Evolutionary conservation across 148 eudicot species (phyloP).

Genomic region (Fagopyrum esculentum): DNA sequence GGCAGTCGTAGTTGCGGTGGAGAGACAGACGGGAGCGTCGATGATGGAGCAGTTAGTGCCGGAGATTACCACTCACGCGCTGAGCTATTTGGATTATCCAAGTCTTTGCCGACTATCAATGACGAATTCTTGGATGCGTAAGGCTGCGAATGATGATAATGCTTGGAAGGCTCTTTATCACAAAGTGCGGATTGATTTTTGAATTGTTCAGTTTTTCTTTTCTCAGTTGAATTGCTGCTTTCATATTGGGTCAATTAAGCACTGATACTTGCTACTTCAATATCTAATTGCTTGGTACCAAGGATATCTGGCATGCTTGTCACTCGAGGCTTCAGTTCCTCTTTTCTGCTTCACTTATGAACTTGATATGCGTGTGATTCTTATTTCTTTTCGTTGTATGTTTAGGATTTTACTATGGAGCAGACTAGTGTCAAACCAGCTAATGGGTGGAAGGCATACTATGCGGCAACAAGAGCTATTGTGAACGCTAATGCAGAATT

Average conservation of each 20-base stretch:
- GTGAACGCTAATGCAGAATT: slow-evolving; percentile 75
- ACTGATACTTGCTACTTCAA: neutral
- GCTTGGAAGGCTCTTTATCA: slow-evolving; percentile 96
- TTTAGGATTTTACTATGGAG: slow-evolving; percentile 88
- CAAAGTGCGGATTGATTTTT: slow-evolving; percentile 38
- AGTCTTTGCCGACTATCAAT: slow-evolving; percentile 87
- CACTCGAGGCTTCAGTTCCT: neutral
- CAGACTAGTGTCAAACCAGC: slow-evolving; percentile 69
- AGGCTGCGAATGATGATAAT: slow-evolving; percentile 95
- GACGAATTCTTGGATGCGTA: slow-evolving; percentile 86
- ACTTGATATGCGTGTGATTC: neutral
- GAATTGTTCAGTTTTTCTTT: neutral
- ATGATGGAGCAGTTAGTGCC: slow-evolving; percentile 99
- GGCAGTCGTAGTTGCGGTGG: slow-evolving; percentile 27
- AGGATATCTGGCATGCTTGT: neutral
- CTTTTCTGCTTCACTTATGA: neutral
- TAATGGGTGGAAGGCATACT: slow-evolving; percentile 98
- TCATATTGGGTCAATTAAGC: neutral
- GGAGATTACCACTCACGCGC: slow-evolving; percentile 85
- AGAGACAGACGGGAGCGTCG: slow-evolving; percentile 62
- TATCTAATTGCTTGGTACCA: neutral
- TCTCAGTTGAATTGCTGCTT: slow-evolving; percentile 2
- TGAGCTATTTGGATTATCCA: slow-evolving; percentile 84
- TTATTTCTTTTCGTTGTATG: slow-evolving; percentile 11
- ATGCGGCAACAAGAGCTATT: slow-evolving; percentile 94